A percentile compares a stretch with the other conserved stretches of the same genome.
Evolutionary conservation across 1,139 yeast species (phyloP).

Genomic region (Zygosaccharomyces sapae): DNA sequence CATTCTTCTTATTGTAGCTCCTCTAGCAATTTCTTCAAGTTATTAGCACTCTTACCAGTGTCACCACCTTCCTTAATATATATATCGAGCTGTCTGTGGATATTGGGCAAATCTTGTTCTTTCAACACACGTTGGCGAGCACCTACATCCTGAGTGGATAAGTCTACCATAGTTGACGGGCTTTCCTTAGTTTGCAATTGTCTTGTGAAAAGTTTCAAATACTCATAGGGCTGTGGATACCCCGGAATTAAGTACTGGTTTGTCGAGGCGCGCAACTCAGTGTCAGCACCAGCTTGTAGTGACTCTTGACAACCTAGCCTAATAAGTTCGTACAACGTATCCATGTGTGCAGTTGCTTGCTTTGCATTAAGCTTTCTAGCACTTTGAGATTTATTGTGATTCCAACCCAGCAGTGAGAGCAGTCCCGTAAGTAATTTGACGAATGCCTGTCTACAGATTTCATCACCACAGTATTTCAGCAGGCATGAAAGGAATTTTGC

Average conservation of each 20-base stretch:
- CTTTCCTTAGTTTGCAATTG: constrained; percentile 33
- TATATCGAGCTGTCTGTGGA: constrained; percentile 49
- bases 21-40: constrained; percentile 26
- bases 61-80: constrained; percentile 73
- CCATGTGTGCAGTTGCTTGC: constrained; percentile 36
- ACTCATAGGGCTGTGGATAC: constrained; percentile 56
- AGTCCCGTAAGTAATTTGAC: constrained; percentile 54
- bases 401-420: constrained; percentile 62
- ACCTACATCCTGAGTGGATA: constrained; percentile 39
- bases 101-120: constrained; percentile 50
- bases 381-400: constrained; percentile 30
- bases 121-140: constrained; percentile 56
- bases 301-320: constrained; percentile 40
- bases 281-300: constrained; percentile 10
- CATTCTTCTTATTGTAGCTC: background rate
- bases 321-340: constrained; percentile 44
- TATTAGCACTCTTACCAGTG: constrained; percentile 56
- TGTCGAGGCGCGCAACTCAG: constrained; percentile 44
- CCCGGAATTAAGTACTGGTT: constrained; percentile 51
- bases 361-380: constrained; percentile 22
- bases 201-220: constrained; percentile 50
- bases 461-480: constrained; percentile 44
- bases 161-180: constrained; percentile 16
- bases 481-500: constrained; percentile 58
- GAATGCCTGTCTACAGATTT: constrained; percentile 55